Conservation (phyloP, 345 rosid genomes). For the Euphorbia peplus region DNA sequence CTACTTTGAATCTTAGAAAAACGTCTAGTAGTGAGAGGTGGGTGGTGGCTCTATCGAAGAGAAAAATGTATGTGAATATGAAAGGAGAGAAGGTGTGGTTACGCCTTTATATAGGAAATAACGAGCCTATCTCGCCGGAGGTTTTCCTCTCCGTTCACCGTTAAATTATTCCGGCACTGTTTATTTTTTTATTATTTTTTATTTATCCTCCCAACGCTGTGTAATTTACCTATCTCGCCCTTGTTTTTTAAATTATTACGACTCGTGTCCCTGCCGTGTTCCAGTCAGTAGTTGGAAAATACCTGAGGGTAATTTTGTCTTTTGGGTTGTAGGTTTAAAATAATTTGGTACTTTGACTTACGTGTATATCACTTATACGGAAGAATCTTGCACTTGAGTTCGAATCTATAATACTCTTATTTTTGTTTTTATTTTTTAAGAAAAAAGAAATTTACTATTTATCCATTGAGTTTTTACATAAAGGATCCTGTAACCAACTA, state of each 20-base stretch:
- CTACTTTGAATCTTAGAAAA: slow-evolving; percentile 22
- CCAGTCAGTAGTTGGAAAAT: neutral
- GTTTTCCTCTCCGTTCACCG: slow-evolving; percentile 35
- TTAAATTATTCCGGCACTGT: slow-evolving; percentile 11
- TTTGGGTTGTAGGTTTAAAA: neutral
- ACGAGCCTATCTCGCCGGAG: slow-evolving; percentile 35
- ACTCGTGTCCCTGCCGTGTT: neutral
- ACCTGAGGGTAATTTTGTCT: neutral
- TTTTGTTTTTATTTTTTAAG: no score
- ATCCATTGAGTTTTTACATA: no score
- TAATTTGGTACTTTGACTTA: neutral
- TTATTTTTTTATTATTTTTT: neutral
- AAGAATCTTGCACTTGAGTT: slow-evolving; percentile 12
- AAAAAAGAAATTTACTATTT: no score
- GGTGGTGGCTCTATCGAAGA: neutral
- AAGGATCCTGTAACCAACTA: no score
- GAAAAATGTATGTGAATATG: slow-evolving; percentile 12
- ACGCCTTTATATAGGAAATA: slow-evolving; percentile 57
- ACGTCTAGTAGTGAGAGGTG: slow-evolving; percentile 16
- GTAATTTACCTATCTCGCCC: neutral
- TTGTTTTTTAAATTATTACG: neutral
- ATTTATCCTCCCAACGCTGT: slow-evolving; percentile 5
- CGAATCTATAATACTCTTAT: no score
- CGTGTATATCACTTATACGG: slow-evolving; percentile 20
- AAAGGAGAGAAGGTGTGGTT: slow-evolving; percentile 13